Conservation (phyloP, 1,139 yeast species). For the Pichia sp. region DNA sequence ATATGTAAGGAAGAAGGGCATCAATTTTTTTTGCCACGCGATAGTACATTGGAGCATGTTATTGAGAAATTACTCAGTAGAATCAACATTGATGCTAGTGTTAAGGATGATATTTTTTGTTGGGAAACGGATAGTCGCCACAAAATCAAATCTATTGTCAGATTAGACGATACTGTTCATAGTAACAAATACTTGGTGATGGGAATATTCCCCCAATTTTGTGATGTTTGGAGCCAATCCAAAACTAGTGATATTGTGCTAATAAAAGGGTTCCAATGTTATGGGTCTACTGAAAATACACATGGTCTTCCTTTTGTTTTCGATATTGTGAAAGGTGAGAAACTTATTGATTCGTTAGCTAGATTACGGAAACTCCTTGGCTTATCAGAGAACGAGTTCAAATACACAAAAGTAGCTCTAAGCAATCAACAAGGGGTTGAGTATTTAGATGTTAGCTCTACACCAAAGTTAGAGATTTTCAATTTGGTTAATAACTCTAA, state of each 20-base stretch:
- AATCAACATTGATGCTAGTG: conserved; percentile 43
- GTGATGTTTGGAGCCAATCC: conserved; percentile 14
- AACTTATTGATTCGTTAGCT: conserved; percentile 52
- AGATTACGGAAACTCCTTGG: conserved; percentile 68
- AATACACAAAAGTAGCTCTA: conserved; percentile 61
- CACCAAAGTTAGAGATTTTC: conserved; percentile 46
- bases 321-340: conserved; percentile 58
- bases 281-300: conserved; percentile 57
- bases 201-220: conserved; percentile 35
- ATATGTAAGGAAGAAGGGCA: conserved; percentile 59
- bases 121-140: conserved; percentile 46
- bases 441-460: conserved; percentile 45
- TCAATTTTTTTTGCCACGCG: conserved; percentile 63
- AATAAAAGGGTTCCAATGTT: conserved; percentile 62
- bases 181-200: conserved; percentile 20
- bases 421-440: conserved; percentile 33
- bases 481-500: conserved; percentile 35
- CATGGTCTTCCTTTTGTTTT: conserved; percentile 91
- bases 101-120: conserved; percentile 45
- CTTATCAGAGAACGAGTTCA: conserved; percentile 70
- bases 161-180: conserved; percentile 32
- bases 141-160: conserved; percentile 33
- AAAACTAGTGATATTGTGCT: conserved; percentile 21
- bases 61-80: conserved; percentile 50
- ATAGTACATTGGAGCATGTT: conserved; percentile 51